Evolutionary conservation across 768 basidiomycete genomes (phyloP).

Genomic region (Butyriboletus loyo): DNA sequence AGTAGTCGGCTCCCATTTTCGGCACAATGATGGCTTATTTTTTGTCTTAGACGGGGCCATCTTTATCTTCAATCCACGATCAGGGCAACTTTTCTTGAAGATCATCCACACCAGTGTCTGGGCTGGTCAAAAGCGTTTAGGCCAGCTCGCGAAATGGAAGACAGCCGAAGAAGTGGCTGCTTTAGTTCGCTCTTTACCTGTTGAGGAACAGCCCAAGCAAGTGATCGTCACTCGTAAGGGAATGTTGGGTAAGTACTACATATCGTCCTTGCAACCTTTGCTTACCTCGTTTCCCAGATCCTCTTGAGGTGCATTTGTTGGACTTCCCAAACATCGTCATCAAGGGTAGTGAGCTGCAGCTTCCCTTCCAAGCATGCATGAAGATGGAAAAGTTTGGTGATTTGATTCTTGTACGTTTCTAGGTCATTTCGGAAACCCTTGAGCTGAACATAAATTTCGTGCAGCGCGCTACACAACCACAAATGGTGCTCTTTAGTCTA

Average conservation of each 20-base stretch:
- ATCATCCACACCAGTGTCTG: conserved; percentile 99
- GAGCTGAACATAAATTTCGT: conserved; percentile 1
- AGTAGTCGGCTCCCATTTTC: conserved; percentile 19
- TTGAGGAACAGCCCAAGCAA: conserved; percentile 99
- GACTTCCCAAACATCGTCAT: conserved; percentile 99
- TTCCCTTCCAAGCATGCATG: conserved; percentile 99
- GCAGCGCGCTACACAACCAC: conserved; percentile 93
- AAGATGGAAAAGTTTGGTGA: conserved; percentile 99
- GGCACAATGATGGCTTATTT: background rate
- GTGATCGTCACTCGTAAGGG: conserved; percentile 99
- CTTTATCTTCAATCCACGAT: conserved; percentile 99
- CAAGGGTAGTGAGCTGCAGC: conserved; percentile 95
- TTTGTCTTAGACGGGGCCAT: conserved; percentile 74
- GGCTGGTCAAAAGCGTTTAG: conserved; percentile 99
- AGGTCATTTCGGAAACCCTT: background rate
- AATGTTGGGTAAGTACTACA: conserved; percentile 74
- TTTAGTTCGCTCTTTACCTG: conserved; percentile 93
- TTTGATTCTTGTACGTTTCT: conserved; percentile 67
- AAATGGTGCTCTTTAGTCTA: conserved; percentile 98
- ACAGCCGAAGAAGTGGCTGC: conserved; percentile 99
- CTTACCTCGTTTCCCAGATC: conserved; percentile 46
- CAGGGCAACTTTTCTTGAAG: conserved; percentile 97
- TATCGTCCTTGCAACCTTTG: background rate
- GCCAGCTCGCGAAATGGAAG: conserved; percentile 99
- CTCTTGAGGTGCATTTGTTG: conserved; percentile 95